Conservation (phyloP, 2,329 filamentous ascomycete species). For the Penicillium freii region DNA sequence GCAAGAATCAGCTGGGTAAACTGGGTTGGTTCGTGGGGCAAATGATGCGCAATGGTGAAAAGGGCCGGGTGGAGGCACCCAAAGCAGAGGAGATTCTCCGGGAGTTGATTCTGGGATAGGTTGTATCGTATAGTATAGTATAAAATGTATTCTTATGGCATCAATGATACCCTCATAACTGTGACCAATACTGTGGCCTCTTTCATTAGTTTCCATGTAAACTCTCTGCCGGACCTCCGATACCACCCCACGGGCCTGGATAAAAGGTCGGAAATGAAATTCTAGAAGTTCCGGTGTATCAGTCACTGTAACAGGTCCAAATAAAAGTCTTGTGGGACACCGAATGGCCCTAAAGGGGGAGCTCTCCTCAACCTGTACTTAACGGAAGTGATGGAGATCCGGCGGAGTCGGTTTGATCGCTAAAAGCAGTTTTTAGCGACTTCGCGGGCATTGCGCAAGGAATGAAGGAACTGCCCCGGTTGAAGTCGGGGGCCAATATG, state of each 20-base stretch:
- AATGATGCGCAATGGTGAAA: slow-evolving; percentile 62
- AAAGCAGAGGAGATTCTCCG: slow-evolving; percentile 56
- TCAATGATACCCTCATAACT: slow-evolving; percentile 27
- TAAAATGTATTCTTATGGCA: slow-evolving; percentile 12
- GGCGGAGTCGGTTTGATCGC: slow-evolving; percentile 34
- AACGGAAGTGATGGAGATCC: slow-evolving; percentile 40
- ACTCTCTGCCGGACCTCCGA: neutral
- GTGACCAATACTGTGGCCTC: neutral
- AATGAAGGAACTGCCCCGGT: slow-evolving; percentile 14
- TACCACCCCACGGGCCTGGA: neutral
- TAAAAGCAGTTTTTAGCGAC: slow-evolving; percentile 51
- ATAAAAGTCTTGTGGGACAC: slow-evolving; percentile 25
- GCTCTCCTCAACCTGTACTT: slow-evolving; percentile 51
- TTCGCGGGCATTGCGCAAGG: slow-evolving; percentile 14
- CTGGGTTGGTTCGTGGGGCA: slow-evolving; percentile 67
- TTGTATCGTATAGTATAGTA: slow-evolving; percentile 10
- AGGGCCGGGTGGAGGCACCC: slow-evolving; percentile 61
- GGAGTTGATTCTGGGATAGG: slow-evolving; percentile 43
- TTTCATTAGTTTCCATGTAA: neutral
- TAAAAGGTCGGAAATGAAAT: slow-evolving; percentile 6
- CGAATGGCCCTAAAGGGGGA: slow-evolving; percentile 26
- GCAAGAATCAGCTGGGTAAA: slow-evolving; percentile 62
- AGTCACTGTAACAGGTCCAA: slow-evolving; percentile 16
- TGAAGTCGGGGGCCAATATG: slow-evolving; percentile 7
- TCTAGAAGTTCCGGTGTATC: slow-evolving; percentile 10